Conservation (phyloP, 2,329 filamentous ascomycete species). For the Epichloe gansuensis region DNA sequence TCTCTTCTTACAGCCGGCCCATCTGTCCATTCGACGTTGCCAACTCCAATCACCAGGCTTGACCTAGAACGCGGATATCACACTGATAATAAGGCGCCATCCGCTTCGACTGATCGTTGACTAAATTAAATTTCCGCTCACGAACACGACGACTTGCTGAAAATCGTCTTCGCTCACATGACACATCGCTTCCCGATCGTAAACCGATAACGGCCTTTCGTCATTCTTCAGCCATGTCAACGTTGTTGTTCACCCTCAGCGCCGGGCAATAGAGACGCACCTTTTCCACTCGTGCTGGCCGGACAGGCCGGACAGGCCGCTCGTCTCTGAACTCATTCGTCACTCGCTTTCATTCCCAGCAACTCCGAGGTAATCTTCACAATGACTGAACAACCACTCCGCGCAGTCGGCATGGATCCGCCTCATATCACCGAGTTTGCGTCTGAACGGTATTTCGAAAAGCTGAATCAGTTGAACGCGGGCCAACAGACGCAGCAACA, state of each 20-base stretch:
- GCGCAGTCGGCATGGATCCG: conserved; percentile 40
- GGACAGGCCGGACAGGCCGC: conserved; percentile 15
- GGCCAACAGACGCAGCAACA: conserved; percentile 29
- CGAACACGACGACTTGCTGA: not conserved
- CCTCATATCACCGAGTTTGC: conserved; percentile 55
- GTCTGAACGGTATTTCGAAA: conserved; percentile 51
- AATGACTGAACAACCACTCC: conserved; percentile 23
- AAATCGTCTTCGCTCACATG: not conserved
- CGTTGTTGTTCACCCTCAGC: conserved; percentile 8
- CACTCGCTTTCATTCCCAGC: conserved; percentile 12
- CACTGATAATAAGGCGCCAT: not conserved
- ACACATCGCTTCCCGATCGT: not conserved
- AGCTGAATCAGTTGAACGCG: conserved; percentile 43
- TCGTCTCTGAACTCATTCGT: conserved; percentile 7
- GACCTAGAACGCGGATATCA: not conserved
- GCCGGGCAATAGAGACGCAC: conserved; percentile 22
- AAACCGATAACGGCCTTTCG: not conserved
- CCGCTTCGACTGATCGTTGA: not conserved
- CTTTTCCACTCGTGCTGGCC: conserved; percentile 17
- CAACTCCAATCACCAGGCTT: not conserved
- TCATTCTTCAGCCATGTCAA: conserved; percentile 18
- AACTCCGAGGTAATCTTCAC: conserved; percentile 5
- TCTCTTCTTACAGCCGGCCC: not conserved
- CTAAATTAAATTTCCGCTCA: too few species aligned
- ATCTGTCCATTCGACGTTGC: not conserved